Base-by-base conservation (phyloP, 1,284 basidiomycete genomes). In the Melampsora abietis-canadensis region DNA sequence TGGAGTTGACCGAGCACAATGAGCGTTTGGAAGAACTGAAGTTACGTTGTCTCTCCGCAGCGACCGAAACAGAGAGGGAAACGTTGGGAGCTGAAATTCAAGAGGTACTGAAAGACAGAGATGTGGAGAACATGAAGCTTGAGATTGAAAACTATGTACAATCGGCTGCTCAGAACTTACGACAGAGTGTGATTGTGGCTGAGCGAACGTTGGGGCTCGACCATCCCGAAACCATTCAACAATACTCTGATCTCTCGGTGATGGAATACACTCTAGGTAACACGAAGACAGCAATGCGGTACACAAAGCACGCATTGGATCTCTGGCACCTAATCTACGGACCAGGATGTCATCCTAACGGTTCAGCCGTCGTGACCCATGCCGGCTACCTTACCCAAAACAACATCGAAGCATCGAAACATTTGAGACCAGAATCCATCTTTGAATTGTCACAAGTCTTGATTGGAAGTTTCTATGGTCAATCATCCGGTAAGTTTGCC, bases 231-330 rank as follows among this genome's bases (percentile, higher is more conserved):
- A 86, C 86, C 12, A 82, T 85, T 46, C 82, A 82, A 60, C 85
- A 85, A 80, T 87, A 86, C 82, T 83, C 84, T 79, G 85, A 86
- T 78, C 80, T 87, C n/a, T 85, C 85, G 14, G 84, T 86, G 79
- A 80, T 87, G 66, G 84, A 85, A 78, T 77, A 78, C 60, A 81
- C 83, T 68, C 82, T 84, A 68, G 81, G 85, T 76, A 82, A 84
- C 79, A 79, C 83, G 75, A 81, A 85, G 78, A 79, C 82, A 17
- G 82, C 81, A 59, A 81, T 82, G 40, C 81, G 84, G 65, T 80
- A 86, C 76, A 81, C 85, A 79, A 82, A 84, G 68, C 85, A 87
- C 76, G 83, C 85, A 48, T 78, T 86, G 54, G 80, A 82, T 66
- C 82, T 87, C 40, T 85, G 84, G 84, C 82, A 83, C 76, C 79